Percentiles rank a stretch among this genome's conserved stretches.
phyloP scores from a whole-genome alignment of 139 green algal genomes.

The Microglena sp. region DNA sequence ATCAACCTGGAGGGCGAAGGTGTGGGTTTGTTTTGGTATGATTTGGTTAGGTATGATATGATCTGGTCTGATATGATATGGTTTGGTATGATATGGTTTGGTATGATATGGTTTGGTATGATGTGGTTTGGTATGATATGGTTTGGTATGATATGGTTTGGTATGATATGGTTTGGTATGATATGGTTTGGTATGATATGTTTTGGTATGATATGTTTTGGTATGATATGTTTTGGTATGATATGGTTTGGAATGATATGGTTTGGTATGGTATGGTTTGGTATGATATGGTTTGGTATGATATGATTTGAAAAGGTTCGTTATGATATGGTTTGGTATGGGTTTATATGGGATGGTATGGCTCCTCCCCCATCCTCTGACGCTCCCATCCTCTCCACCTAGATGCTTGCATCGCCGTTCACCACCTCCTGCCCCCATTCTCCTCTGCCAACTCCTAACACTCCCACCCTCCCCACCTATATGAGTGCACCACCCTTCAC shows the following conservation, averaged over 20 bases:
- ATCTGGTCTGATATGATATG: not conserved
- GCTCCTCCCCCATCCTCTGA: not conserved
- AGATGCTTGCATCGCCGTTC: conserved; percentile 42
- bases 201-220: not conserved
- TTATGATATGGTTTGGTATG: not conserved
- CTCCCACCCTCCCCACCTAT: too few species aligned
- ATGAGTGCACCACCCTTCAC: too few species aligned
- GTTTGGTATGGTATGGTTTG: not conserved
- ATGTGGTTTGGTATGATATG: not conserved
- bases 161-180: not conserved
- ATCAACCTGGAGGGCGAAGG: conserved; percentile 27
- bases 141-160: not conserved
- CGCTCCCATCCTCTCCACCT: not conserved
- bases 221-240: not conserved
- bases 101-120: too few species aligned
- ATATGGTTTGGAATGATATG: not conserved
- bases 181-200: not conserved
- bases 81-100: too few species aligned
- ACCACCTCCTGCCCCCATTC: too few species aligned
- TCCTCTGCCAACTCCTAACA: too few species aligned
- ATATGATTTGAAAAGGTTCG: not conserved
- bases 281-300: not conserved
- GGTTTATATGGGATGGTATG: not conserved
- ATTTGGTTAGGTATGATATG: not conserved
- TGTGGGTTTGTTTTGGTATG: not conserved